Base-by-base conservation (phyloP, 2,329 filamentous ascomycete genomes). In the Helotiales sp. region DNA sequence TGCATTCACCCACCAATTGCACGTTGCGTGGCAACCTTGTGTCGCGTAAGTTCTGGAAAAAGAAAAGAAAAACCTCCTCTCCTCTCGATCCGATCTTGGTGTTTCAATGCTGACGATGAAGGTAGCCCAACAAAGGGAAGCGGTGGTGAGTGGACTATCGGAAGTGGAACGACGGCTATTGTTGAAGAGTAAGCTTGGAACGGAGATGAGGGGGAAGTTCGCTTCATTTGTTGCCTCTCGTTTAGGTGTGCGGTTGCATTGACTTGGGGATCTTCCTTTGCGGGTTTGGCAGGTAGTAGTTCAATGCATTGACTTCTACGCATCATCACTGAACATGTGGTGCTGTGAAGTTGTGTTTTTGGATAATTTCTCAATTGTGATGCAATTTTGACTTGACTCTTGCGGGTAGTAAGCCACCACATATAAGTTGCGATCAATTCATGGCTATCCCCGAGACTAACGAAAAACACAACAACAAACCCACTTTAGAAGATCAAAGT, bases 1-100 rank as follows among this genome's bases (percentile, higher is more conserved):
- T 13, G 43, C 64, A 1, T 72, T 72, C 40, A 69, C 66, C 1
- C 69, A 72, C 28, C 69, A 70, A 24, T 57, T 70, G 10, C 69
- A 72, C 62, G 67, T 72, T 30, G 52, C 60, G 13, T 72, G 70
- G 70, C 63, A 65, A 8, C 50, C 63, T 17, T 68, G 65, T 32
- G 54, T 57, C n/a, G 24, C 40, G 54, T 30, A 26, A 50, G 47
- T 26, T 24, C 47, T 26, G 3, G 6, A 3, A 22, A n/a, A n/a
- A n/a, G n/a, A n/a, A n/a, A n/a, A n/a, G n/a, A 32, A 6, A 6
- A 32, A 5, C 30, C 30, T 32, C 6, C 10, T 10, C 30, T 32
- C 10, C 30, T 32, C 30, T 32, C 5, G 6, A 5, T 10, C 30
- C 30, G 30, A n/a, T 32, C 30, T 32, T 32, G 30, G 10, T 32